Percentiles rank a stretch among this genome's conserved stretches.
These are phyloP conservation scores for Chaetomiaceae sp. DNA, from an alignment of 2,329 filamentous ascomycete genomes.

Conservation along the genomic window DNA sequence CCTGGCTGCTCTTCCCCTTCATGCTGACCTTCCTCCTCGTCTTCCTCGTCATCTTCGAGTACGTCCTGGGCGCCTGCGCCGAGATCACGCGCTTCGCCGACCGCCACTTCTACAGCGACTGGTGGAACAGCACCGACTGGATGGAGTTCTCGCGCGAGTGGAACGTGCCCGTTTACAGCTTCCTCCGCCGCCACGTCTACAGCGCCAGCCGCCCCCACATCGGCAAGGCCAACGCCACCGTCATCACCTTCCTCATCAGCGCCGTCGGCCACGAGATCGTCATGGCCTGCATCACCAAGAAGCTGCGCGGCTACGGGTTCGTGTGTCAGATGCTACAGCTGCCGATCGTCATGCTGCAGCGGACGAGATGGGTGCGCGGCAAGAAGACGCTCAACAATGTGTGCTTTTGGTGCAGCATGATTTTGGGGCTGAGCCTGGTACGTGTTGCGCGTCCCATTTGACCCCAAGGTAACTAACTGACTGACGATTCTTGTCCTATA, in stretches of 20 bases:
- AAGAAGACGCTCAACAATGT: slow-evolving; percentile 80
- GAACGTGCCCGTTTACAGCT: slow-evolving; percentile 97
- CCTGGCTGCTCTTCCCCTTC: slow-evolving; percentile 89
- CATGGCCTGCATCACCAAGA: slow-evolving; percentile 97
- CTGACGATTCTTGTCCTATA: slow-evolving; percentile 27
- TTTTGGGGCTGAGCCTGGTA: slow-evolving; percentile 76
- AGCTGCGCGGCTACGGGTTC: slow-evolving; percentile 90
- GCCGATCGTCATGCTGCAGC: slow-evolving; percentile 88
- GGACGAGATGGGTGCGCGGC: slow-evolving; percentile 69
- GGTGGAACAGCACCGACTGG: slow-evolving; percentile 80
- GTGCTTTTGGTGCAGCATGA: slow-evolving; percentile 90
- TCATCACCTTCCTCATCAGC: slow-evolving; percentile 87
- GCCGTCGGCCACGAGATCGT: slow-evolving; percentile 90
- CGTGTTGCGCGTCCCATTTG: slow-evolving; percentile 32
- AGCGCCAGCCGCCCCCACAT: slow-evolving; percentile 72
- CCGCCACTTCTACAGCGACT: slow-evolving; percentile 82
- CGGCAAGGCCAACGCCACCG: slow-evolving; percentile 71
- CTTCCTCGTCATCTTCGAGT: slow-evolving; percentile 98
- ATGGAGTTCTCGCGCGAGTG: slow-evolving; percentile 94
- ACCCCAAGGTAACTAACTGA: too few relatives aligned
- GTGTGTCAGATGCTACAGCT: slow-evolving; percentile 94
- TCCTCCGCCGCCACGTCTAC: slow-evolving; percentile 92
- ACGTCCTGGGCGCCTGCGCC: slow-evolving; percentile 87
- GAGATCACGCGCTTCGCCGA: slow-evolving; percentile 93
- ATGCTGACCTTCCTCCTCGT: slow-evolving; percentile 94